These are phyloP conservation scores for Hygrophorus pudorinus DNA, from an alignment of 768 basidiomycete genomes.

Conservation along the genomic window DNA sequence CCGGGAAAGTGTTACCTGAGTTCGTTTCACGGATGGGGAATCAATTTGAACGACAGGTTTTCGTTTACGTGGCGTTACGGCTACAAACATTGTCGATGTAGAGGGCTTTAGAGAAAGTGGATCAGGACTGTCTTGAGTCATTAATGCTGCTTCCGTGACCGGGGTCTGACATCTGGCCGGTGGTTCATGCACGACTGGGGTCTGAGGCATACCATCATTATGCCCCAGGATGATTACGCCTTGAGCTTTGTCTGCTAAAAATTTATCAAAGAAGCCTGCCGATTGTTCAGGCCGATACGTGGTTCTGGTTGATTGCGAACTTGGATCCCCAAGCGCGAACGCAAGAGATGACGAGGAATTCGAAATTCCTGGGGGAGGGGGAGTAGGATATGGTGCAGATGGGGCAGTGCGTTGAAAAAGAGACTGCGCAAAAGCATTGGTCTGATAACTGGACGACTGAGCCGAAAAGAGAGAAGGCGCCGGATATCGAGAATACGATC, in stretches of 20 bases:
- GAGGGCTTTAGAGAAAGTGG: slow-evolving; percentile 35
- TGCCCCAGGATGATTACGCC: slow-evolving; percentile 26
- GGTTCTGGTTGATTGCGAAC: slow-evolving; percentile 14
- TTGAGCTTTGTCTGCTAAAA: slow-evolving; percentile 46
- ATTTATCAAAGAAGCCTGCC: slow-evolving; percentile 52
- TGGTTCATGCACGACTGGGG: slow-evolving; percentile 12
- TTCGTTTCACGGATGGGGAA: slow-evolving; percentile 58
- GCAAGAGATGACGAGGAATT: slow-evolving; percentile 70
- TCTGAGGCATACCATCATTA: slow-evolving; percentile 5
- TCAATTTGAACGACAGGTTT: slow-evolving; percentile 50
- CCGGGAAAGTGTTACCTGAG: slow-evolving; percentile 22
- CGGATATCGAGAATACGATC: slow-evolving; percentile 30
- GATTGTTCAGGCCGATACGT: slow-evolving; percentile 49
- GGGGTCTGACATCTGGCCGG: neutral
- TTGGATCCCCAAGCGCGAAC: slow-evolving; percentile 49
- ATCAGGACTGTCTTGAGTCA: slow-evolving; percentile 40
- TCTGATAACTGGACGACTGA: slow-evolving; percentile 41
- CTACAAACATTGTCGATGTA: slow-evolving; percentile 15
- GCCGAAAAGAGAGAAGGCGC: slow-evolving; percentile 32
- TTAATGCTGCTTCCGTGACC: slow-evolving; percentile 11
- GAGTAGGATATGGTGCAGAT: slow-evolving; percentile 61
- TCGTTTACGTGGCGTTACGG: slow-evolving; percentile 57
- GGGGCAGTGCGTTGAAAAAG: slow-evolving; percentile 55
- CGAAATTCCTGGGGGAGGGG: slow-evolving; percentile 54
- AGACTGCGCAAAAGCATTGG: slow-evolving; percentile 51